A percentile compares a stretch with the other conserved stretches of the same genome.
Evolutionary conservation across 768 basidiomycete genomes (phyloP).

Genomic region (Royoungia palumana): DNA sequence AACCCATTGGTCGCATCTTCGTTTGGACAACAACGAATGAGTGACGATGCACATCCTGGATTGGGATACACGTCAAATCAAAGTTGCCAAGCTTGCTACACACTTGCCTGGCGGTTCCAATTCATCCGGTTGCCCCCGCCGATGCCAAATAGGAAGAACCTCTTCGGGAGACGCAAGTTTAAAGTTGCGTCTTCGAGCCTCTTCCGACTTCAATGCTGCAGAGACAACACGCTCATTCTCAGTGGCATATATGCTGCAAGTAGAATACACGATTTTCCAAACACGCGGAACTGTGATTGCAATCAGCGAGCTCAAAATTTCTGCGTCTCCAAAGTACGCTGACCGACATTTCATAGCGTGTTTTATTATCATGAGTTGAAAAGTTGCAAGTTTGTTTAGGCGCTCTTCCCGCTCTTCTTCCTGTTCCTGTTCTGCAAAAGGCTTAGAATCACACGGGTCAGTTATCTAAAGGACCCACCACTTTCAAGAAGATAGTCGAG

Average conservation of each 20-base stretch:
- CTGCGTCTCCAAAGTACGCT: constrained; percentile 20
- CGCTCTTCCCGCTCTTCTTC: constrained; percentile 61
- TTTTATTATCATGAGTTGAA: constrained; percentile 87
- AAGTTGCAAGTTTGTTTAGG: constrained; percentile 77
- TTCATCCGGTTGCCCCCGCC: constrained; percentile 71
- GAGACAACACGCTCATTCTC: constrained; percentile 94
- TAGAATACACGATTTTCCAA: constrained; percentile 88
- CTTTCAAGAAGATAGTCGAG: constrained; percentile 78
- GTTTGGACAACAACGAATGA: constrained; percentile 72
- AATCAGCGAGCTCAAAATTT: constrained; percentile 7
- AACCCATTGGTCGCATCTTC: constrained; percentile 95
- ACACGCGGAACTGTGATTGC: constrained; percentile 63
- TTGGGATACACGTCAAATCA: neutral
- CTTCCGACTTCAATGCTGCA: constrained; percentile 65
- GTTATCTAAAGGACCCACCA: constrained; percentile 42
- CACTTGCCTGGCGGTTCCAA: constrained; percentile 52
- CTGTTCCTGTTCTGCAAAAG: constrained; percentile 49
- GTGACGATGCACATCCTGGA: constrained; percentile 54
- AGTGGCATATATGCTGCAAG: constrained; percentile 88
- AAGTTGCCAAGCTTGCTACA: too few species aligned
- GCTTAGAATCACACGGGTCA: constrained; percentile 2
- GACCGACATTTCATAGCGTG: constrained; percentile 90
- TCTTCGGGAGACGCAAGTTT: constrained; percentile 59
- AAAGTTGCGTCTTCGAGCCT: constrained; percentile 62
- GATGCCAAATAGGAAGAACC: constrained; percentile 78